A percentile compares a stretch with the other conserved stretches of the same genome.
phyloP scores from a whole-genome alignment of 2,329 filamentous ascomycete genomes.

The Stromatinia cepivora region DNA sequence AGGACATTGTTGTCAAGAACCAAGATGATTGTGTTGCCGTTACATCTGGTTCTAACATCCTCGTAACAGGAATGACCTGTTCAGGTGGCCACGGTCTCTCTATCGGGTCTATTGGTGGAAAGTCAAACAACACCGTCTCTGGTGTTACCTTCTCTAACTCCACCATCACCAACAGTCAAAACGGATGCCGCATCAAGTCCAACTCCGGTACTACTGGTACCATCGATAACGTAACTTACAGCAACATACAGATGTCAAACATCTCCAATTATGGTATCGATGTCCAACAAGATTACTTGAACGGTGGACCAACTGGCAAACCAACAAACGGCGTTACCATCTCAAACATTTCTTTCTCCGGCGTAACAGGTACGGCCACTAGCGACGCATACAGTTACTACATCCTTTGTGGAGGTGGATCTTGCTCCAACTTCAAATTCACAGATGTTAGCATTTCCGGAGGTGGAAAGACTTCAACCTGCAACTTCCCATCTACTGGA shows the following conservation, averaged over 20 bases:
- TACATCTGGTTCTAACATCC: conserved; percentile 51
- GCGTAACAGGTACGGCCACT: conserved; percentile 47
- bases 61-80: conserved; percentile 37
- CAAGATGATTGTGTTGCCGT: conserved; percentile 61
- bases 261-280: conserved; percentile 51
- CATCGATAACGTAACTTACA: conserved; percentile 54
- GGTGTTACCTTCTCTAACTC: conserved; percentile 52
- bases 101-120: conserved; percentile 59
- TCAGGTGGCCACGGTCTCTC: conserved; percentile 49
- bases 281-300: conserved; percentile 56
- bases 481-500: conserved; percentile 15
- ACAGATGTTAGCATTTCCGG: conserved; percentile 9
- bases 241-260: conserved; percentile 50
- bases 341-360: conserved; percentile 49
- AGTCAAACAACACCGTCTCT: conserved; percentile 54
- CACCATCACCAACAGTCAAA: conserved; percentile 51
- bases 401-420: conserved; percentile 56
- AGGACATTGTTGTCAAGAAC: conserved; percentile 53
- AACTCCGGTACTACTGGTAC: conserved; percentile 43
- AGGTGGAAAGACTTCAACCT: background rate
- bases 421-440: conserved; percentile 41
- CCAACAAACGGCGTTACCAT: conserved; percentile 49
- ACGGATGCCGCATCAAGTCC: conserved; percentile 48
- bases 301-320: conserved; percentile 32
- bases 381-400: conserved; percentile 46